Base-by-base conservation (phyloP, 352 stramenopile genomes). In the Globisporangium lucens region DNA sequence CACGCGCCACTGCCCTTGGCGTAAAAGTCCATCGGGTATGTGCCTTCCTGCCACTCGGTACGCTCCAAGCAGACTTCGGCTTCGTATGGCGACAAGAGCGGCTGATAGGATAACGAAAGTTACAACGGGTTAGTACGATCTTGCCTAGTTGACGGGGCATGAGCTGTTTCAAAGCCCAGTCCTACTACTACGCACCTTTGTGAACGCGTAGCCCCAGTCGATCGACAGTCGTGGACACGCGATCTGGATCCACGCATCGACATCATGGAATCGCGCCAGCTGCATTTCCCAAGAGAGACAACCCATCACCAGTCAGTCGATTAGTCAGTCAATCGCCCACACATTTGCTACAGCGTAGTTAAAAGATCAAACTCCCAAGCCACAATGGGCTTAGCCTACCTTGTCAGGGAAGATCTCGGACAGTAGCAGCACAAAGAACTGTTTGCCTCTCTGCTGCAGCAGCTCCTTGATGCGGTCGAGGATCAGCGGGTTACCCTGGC, bases 21-120 rank as follows among this genome's bases (percentile, higher is more conserved):
- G 74, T 99, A 99, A 73, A 98, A 99, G 67, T 99, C 98, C 98
- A 99, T 99, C 17, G 98, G 98, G 85, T 99, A 99, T 17, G 80
- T 75, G 6, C 77, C 83, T 30, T 97, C 82, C 53, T 84, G 79
- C 90, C 91, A 98, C 53, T 88, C 67, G 6, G 80, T 83, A 71
- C 95, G 83, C 56, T 94, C 96, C 29, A 99, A 71, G 55, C 87
- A 96, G 0, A 99, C 97, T 81, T 99, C 94, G 10, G 97, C 87
- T 74, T 99, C 98, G 71, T 99, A 99, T 0, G 97, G 87, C 65
- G 94, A 99, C 47, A 99, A 80, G 33, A 99, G 80, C 8, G 98
- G 97, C 77, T 91, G 56, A 58, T 20, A 63, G 53, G 51, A 24
- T 36, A 59, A 36, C n/a, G 29, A 35, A 24, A 4, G 12, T 22